Evolutionary conservation across 352 stramenopile species (phyloP), one percentile per base, ranked within the genome.

Genomic region (Globisporangium cederbergense): DNA sequence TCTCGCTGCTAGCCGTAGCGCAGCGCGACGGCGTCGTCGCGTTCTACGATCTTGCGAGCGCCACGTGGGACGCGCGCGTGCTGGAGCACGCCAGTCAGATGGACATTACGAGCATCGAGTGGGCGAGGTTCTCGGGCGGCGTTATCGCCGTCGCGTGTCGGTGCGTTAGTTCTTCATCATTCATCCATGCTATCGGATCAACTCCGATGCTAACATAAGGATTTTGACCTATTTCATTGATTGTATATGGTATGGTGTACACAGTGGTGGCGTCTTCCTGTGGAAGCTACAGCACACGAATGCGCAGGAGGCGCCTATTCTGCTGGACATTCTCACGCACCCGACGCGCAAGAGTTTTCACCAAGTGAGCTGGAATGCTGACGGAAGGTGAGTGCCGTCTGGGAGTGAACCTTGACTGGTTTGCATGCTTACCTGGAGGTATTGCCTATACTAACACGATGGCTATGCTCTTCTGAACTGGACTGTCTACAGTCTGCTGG

Each of bases 361-460:
- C 34, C 72, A 91, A 64, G 65, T 86, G 58, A 79, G 65, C 69
- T 93, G 85, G 85, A 92, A 81, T 54, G 79, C 73, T 7, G 85
- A 93, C 36, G 85, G 85, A 51, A 86, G 74, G 75, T 81, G 30
- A 18, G 55, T 25, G 7, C 25, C 1, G 2, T 45, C 52, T 45
- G 18, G 1, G 25, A 4, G 5, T 58, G 8, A 30, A 50, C 28
- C 50, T 49, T 9, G 3, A 25, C 6, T 51, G 51, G 5, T 14
- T 16, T 38, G 8, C 4, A 9, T 20, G 18, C 1, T 20, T 20
- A 49, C n/a, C 16, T n/a, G 40, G 11, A 46, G 13, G 40, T 8
- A 18, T 49, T 9, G 18, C 14, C 43, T 49, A 49, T 49, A 49
- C n/a, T 49, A 49, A 49, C 43, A 49, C 5, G 8, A 46, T 46